Percentiles rank a stretch among this genome's conserved stretches.
phyloP scores from a whole-genome alignment of 768 basidiomycete species.

The Mycena latifolia region DNA sequence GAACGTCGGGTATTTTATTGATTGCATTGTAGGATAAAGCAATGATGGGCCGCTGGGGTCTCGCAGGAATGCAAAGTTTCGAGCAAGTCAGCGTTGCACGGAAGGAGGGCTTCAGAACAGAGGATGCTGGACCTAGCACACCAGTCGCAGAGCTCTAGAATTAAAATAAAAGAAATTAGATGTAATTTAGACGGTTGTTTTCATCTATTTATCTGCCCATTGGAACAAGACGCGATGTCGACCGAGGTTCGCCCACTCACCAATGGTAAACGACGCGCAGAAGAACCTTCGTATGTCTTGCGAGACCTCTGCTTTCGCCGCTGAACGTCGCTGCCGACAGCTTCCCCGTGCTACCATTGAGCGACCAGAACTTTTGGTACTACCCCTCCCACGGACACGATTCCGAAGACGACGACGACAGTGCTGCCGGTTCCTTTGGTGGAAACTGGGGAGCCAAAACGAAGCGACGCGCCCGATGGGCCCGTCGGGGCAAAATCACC shows the following conservation, averaged over 20 bases:
- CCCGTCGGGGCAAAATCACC: slow-evolving; percentile 83
- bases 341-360: slow-evolving; percentile 61
- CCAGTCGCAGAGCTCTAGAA: too few species aligned
- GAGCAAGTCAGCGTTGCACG: slow-evolving; percentile 73
- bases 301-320: neutral
- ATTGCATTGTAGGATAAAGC: slow-evolving; percentile 78
- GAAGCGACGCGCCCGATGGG: slow-evolving; percentile 82
- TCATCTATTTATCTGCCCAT: slow-evolving; percentile 10
- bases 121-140: neutral
- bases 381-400: slow-evolving; percentile 84
- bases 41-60: slow-evolving; percentile 94
- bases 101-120: slow-evolving; percentile 58
- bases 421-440: slow-evolving; percentile 52
- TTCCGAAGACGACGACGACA: slow-evolving; percentile 70
- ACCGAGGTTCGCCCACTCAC: slow-evolving; percentile 18
- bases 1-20: slow-evolving; percentile 2
- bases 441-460: slow-evolving; percentile 92
- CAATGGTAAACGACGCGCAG: slow-evolving; percentile 30
- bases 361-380: slow-evolving; percentile 86
- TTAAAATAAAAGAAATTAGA: too few species aligned
- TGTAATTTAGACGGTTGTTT: slow-evolving; percentile 14
- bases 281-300: slow-evolving; percentile 22
- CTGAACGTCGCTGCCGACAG: slow-evolving; percentile 43
- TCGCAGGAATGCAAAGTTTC: slow-evolving; percentile 93
- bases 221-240: slow-evolving; percentile 13